Conservation (phyloP, 1,139 yeast genomes). For the Taphrina confusa region DNA sequence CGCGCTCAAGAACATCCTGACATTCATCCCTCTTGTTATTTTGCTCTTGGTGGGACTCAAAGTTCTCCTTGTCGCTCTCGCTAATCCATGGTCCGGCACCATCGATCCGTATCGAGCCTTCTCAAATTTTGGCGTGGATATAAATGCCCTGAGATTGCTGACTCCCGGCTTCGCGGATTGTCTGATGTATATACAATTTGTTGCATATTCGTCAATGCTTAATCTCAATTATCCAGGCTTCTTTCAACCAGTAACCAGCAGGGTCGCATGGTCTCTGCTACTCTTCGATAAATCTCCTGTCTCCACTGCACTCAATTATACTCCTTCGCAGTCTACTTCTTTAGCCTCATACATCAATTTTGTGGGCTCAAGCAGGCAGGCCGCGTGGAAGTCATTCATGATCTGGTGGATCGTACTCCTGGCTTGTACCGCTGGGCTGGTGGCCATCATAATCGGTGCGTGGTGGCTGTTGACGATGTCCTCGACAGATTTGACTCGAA, state of each 20-base stretch:
- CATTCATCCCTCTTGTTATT: constrained; percentile 49
- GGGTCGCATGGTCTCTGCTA: constrained; percentile 49
- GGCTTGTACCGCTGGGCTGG: constrained; percentile 36
- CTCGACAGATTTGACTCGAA: constrained; percentile 18
- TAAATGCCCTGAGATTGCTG: constrained; percentile 57
- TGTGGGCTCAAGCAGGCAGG: constrained; percentile 42
- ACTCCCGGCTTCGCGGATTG: constrained; percentile 60
- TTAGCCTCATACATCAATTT: constrained; percentile 42
- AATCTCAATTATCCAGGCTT: constrained; percentile 65
- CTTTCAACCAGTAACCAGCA: constrained; percentile 57
- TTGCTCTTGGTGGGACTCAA: constrained; percentile 52
- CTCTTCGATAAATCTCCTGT: constrained; percentile 43
- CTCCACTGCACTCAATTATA: constrained; percentile 34
- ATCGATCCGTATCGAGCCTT: constrained; percentile 62
- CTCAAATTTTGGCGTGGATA: constrained; percentile 60
- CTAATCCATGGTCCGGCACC: constrained; percentile 50
- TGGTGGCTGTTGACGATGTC: constrained; percentile 30
- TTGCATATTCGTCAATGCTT: constrained; percentile 59
- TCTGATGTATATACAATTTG: constrained; percentile 59
- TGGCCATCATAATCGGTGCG: constrained; percentile 10
- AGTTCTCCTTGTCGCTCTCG: constrained; percentile 49
- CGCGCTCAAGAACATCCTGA: constrained; percentile 46
- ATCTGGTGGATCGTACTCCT: constrained; percentile 45
- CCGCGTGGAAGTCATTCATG: constrained; percentile 47
- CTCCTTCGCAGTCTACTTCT: constrained; percentile 40